Evolutionary conservation across 305 asterid genomes (phyloP).

Genomic region (Fraxinus paxiana): DNA sequence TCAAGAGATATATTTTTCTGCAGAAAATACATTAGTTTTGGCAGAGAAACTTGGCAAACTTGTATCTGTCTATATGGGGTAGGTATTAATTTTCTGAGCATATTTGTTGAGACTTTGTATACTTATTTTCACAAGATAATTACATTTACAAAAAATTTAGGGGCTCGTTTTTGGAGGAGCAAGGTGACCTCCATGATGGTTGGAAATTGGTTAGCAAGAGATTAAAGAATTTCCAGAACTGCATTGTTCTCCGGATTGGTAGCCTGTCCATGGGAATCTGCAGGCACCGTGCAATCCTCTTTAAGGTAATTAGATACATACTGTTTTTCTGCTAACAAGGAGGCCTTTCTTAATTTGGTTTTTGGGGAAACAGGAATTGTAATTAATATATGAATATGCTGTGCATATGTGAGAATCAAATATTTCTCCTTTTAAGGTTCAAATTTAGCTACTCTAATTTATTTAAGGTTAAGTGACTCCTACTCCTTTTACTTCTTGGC

Average conservation of each 20-base stretch:
- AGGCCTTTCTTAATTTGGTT: neutral
- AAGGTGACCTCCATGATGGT: slow-evolving; percentile 67
- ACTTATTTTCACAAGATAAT: slow-evolving; percentile 17
- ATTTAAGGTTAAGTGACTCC: neutral
- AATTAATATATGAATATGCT: neutral
- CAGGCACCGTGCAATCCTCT: slow-evolving; percentile 89
- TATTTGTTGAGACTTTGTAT: slow-evolving; percentile 1
- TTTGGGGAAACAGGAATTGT: neutral
- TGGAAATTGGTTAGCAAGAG: slow-evolving; percentile 65
- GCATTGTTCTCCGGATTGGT: slow-evolving; percentile 79
- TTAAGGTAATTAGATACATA: slow-evolving; percentile 54
- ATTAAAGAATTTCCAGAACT: slow-evolving; percentile 55
- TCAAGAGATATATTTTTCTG: slow-evolving; percentile 67
- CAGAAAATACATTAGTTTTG: slow-evolving; percentile 57
- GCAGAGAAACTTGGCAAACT: slow-evolving; percentile 88
- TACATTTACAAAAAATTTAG: slow-evolving; percentile 42
- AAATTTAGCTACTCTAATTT: neutral
- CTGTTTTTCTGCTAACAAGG: neutral
- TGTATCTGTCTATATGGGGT: slow-evolving; percentile 93
- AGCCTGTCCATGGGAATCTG: slow-evolving; percentile 81
- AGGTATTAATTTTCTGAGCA: slow-evolving; percentile 17
- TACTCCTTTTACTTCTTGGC: neutral
- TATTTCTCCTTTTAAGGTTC: neutral
- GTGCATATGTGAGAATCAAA: neutral
- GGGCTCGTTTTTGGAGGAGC: slow-evolving; percentile 83